Percentiles rank a stretch among this genome's conserved stretches.
phyloP scores from a whole-genome alignment of 2,329 filamentous ascomycete species.

The Tolypocladium cylindrosporum region DNA sequence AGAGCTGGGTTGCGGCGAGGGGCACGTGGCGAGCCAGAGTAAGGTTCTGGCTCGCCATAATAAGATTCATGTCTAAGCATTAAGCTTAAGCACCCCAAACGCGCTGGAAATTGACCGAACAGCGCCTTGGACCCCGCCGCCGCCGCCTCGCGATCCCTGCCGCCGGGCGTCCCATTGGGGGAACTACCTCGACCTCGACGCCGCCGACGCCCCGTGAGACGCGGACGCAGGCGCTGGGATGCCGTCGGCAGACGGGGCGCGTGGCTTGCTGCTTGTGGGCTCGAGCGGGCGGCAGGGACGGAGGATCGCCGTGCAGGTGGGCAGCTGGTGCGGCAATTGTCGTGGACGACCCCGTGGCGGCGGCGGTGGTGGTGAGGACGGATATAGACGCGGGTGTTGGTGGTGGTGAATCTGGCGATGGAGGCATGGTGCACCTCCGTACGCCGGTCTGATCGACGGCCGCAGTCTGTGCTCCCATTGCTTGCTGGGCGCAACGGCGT shows the following conservation, averaged over 20 bases:
- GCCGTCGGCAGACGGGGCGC: neutral
- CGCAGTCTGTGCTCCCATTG: too few species aligned
- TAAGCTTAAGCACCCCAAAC: neutral
- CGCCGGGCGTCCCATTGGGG: neutral
- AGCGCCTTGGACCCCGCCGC: neutral
- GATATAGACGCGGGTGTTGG: too few species aligned
- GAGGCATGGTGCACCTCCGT: too few species aligned
- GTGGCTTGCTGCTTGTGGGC: neutral
- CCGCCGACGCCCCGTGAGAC: neutral
- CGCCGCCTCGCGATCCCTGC: neutral
- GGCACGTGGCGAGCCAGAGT: neutral
- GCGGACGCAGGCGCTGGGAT: neutral
- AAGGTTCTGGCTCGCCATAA: neutral
- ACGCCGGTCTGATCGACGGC: too few species aligned
- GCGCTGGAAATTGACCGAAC: neutral
- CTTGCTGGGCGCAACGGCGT: too few species aligned
- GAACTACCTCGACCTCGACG: neutral
- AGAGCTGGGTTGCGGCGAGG: neutral
- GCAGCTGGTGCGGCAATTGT: neutral
- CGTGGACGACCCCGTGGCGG: too few species aligned
- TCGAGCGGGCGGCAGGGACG: neutral
- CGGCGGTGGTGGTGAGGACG: too few species aligned
- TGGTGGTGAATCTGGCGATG: too few species aligned
- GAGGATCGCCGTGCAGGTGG: too few species aligned
- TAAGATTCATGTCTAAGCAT: neutral